Percentiles rank a stretch among this genome's conserved stretches.
Conservation (phyloP, 148 eudicot species). For the Pharnaceum exiguum region DNA sequence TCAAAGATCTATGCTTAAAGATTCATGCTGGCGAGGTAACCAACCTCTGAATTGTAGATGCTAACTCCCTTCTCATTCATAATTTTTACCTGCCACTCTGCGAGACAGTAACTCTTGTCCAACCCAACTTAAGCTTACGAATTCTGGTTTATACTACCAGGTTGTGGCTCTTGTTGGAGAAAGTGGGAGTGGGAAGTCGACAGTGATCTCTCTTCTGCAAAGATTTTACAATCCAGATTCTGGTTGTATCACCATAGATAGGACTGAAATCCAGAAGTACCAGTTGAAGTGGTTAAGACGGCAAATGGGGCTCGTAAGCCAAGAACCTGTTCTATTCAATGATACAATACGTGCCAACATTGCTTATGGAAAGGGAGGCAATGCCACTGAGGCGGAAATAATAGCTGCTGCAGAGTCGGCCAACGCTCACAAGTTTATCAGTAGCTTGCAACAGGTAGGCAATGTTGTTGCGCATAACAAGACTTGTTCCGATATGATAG, state of each 20-base stretch:
- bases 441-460: conserved; percentile 53
- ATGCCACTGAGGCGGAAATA: conserved; percentile 51
- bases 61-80: not conserved
- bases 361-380: conserved; percentile 60
- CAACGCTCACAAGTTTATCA: conserved; percentile 68
- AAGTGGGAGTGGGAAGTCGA: conserved; percentile 79
- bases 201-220: conserved; percentile 59
- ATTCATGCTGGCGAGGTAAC: conserved; percentile 60
- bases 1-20: conserved; percentile 44
- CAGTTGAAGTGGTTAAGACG: conserved; percentile 65
- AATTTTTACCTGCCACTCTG: not conserved
- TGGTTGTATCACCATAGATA: conserved; percentile 55
- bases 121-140: not conserved
- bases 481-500: not conserved
- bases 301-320: conserved; percentile 80
- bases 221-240: conserved; percentile 63
- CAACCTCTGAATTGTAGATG: not conserved
- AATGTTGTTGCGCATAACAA: not conserved
- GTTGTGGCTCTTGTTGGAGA: conserved; percentile 73
- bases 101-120: not conserved
- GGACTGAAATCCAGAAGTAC: conserved; percentile 50
- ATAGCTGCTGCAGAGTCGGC: conserved; percentile 52
- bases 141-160: conserved; percentile 21
- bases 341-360: conserved; percentile 63
- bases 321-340: conserved; percentile 62